A percentile compares a stretch with the other conserved stretches of the same genome.
phyloP scores from a whole-genome alignment of 441 rosid species.

The Breynia disticha region DNA sequence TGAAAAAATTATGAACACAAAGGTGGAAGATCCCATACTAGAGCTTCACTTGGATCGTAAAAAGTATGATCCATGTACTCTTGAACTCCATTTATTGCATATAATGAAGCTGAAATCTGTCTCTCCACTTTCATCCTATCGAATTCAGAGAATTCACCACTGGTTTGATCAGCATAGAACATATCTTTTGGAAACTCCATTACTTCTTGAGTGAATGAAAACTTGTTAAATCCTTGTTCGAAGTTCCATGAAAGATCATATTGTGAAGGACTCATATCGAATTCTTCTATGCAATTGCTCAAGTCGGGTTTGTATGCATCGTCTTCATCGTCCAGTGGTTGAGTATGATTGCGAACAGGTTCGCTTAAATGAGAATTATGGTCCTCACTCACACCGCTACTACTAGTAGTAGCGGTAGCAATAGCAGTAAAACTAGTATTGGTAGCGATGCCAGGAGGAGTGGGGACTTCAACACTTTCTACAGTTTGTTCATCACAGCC shows the following conservation, averaged over 20 bases:
- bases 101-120: slow-evolving; percentile 59
- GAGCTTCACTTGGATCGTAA: slow-evolving; percentile 40
- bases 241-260: slow-evolving; percentile 21
- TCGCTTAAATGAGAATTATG: slow-evolving; percentile 15
- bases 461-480: slow-evolving; percentile 15
- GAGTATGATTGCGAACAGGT: slow-evolving; percentile 17
- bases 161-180: slow-evolving; percentile 16
- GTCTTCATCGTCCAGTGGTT: slow-evolving; percentile 35
- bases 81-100: slow-evolving; percentile 62
- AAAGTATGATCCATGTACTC: slow-evolving; percentile 40
- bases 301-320: slow-evolving; percentile 55
- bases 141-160: slow-evolving; percentile 41
- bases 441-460: slow-evolving; percentile 11
- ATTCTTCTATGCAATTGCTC: slow-evolving; percentile 33
- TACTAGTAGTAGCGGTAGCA: slow-evolving; percentile 14
- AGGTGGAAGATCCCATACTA: slow-evolving; percentile 67
- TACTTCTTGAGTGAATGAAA: slow-evolving; percentile 36
- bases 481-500: slow-evolving; percentile 4
- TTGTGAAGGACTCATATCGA: slow-evolving; percentile 20
- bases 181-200: slow-evolving; percentile 30
- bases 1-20: slow-evolving; percentile 26
- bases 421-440: slow-evolving; percentile 4
- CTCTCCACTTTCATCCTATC: slow-evolving; percentile 66
- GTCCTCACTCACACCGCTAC: slow-evolving; percentile 12
- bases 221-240: slow-evolving; percentile 31